These are phyloP conservation scores for Spinacia oleracea DNA, from an alignment of 179 eudicot genomes.

Conservation along the genomic window DNA sequence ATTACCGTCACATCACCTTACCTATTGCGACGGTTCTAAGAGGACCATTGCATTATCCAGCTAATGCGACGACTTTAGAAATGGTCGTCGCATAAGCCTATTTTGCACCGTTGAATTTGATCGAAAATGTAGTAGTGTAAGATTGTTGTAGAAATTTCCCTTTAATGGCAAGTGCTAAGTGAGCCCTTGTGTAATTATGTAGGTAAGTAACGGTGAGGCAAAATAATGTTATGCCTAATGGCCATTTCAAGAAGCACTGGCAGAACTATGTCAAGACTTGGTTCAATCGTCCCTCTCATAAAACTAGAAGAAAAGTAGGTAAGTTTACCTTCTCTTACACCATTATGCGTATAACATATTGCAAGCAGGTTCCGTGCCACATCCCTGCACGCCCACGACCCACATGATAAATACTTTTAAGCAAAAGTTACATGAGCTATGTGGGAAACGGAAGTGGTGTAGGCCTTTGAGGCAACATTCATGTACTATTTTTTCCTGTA, in stretches of 20 bases:
- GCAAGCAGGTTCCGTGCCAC: neutral
- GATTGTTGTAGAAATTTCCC: neutral
- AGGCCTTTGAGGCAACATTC: too few relatives aligned
- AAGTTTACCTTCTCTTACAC: slow-evolving; percentile 6
- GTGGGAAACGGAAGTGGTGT: too few relatives aligned
- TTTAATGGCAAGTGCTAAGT: neutral
- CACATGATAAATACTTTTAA: too few relatives aligned
- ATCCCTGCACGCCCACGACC: neutral
- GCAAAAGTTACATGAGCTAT: too few relatives aligned
- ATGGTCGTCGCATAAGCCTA: too few relatives aligned
- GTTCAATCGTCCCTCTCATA: slow-evolving; percentile 81
- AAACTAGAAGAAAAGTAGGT: slow-evolving; percentile 61
- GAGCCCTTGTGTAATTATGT: neutral
- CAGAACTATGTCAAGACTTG: slow-evolving; percentile 70
- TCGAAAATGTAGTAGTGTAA: too few relatives aligned
- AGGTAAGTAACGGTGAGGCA: slow-evolving; percentile 72
- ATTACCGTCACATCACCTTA: too few relatives aligned
- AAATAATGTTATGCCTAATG: slow-evolving; percentile 63
- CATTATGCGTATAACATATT: neutral
- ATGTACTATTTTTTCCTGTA: too few relatives aligned
- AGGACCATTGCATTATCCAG: too few relatives aligned
- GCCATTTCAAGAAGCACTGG: slow-evolving; percentile 80
- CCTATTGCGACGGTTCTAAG: too few relatives aligned
- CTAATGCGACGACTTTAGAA: too few relatives aligned
- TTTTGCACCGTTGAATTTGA: too few relatives aligned